Evolutionary conservation across 2,329 filamentous ascomycete genomes (phyloP), one percentile per base, ranked within the genome.

Genomic region (Catunica adiposa): DNA sequence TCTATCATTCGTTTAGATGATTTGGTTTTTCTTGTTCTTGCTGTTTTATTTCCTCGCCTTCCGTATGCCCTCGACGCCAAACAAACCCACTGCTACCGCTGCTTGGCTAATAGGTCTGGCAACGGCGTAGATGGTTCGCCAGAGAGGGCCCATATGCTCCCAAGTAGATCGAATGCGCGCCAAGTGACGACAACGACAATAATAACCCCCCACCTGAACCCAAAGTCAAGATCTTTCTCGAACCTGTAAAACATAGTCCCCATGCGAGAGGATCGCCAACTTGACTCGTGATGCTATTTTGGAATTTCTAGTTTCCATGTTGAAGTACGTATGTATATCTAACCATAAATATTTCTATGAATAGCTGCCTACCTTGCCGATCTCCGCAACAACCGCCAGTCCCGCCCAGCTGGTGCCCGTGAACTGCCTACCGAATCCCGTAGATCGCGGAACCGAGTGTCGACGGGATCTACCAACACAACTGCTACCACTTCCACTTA

Each of bases 331-430:
- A 23, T 38, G n/a, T 23, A 26, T 55, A 51, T 56, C 59, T 61
- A 50, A 61, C 59, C 56, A 58, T 57, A 58, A 51, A 57, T 38
- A 37, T 54, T 34, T 47, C 22, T 56, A 29, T 56, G 26, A 51
- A 59, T 68, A 88, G 84, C 81, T 61, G 73, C 74, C 59, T 89
- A 88, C 66, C 76, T 89, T 37, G 74, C 82, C 62, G 79, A 82
- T 61, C 76, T 90, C 37, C 82, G 86, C 61, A 79, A 76, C 61
- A 84, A 78, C 67, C 80, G 82, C 53, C 72, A 80, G 56, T 73
- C 76, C 37, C 77, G 85, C 56, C 85, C 85, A 7, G 83, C 79
- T 56, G 84, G 85, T 59, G 83, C 84, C 52, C 75, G 85, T 62
- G 61, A 62, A 62, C 61, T 62, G 69, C 64, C 62, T 38, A 59